These are phyloP conservation scores for Boletus eberwhitei DNA, from an alignment of 768 basidiomycete species.

Conservation along the genomic window DNA sequence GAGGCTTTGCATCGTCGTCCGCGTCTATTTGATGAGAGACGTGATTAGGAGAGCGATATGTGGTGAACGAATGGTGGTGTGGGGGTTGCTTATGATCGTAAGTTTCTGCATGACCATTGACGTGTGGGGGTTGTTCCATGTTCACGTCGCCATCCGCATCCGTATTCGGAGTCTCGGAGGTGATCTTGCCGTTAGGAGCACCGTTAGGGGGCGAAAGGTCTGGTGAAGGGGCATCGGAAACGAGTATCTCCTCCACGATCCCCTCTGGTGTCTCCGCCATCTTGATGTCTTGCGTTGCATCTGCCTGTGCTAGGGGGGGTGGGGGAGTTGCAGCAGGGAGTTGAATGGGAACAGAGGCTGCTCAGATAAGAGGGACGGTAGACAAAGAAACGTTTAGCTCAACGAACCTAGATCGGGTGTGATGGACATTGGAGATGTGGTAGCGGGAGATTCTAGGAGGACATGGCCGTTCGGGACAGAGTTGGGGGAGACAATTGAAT, in stretches of 20 bases:
- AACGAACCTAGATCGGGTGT: conserved; percentile 52
- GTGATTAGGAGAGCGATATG: conserved; percentile 35
- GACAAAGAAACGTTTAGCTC: conserved; percentile 13
- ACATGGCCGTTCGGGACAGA: conserved; percentile 66
- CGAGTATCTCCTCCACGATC: conserved; percentile 13
- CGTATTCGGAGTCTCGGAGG: conserved; percentile 25
- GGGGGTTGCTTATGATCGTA: conserved; percentile 9
- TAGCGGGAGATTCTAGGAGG: conserved; percentile 39
- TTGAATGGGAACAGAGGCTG: conserved; percentile 44
- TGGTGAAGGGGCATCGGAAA: conserved; percentile 14
- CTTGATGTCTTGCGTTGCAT: conserved; percentile 51
- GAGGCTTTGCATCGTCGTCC: conserved; percentile 58
- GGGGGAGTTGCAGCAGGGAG: conserved; percentile 46
- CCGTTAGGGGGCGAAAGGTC: conserved; percentile 1
- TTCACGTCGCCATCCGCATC: conserved; percentile 31
- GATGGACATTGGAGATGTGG: conserved; percentile 38
- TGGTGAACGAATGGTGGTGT: conserved; percentile 33
- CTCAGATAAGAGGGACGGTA: conserved; percentile 28
- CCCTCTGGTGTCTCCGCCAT: conserved; percentile 40
- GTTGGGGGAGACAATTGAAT: conserved; percentile 24
- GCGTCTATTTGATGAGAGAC: conserved; percentile 26
- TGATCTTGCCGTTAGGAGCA: conserved; percentile 25
- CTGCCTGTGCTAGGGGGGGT: conserved; percentile 42
- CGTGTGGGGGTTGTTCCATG: conserved; percentile 24
- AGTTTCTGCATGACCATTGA: conserved; percentile 25